A percentile compares a stretch with the other conserved stretches of the same genome.
Evolutionary conservation across 1,284 basidiomycete genomes (phyloP).

Genomic region (Microbotryomycetes sp.): DNA sequence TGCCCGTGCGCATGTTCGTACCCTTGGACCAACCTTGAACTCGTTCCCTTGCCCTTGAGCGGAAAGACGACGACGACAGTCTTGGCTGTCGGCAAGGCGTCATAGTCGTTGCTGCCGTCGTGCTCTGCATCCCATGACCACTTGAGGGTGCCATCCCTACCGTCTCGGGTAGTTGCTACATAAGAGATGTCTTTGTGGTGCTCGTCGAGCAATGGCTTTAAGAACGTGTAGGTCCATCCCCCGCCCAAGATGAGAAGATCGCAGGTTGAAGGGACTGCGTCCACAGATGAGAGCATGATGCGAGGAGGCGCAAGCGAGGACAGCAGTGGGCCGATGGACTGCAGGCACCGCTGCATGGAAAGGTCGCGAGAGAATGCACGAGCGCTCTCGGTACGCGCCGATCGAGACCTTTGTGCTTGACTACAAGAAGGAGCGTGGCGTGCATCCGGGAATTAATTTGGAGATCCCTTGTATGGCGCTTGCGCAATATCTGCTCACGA

Average conservation of each 20-base stretch:
- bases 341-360: not conserved
- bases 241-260: constrained; percentile 58
- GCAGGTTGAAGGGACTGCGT: constrained; percentile 41
- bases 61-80: constrained; percentile 60
- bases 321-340: not conserved
- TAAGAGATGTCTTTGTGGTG: constrained; percentile 43
- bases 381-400: no score
- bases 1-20: constrained; percentile 36
- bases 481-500: no score
- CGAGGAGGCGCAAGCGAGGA: not conserved
- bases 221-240: constrained; percentile 56
- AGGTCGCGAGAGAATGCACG: no score
- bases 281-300: not conserved
- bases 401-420: no score
- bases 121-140: constrained; percentile 38
- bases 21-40: constrained; percentile 40
- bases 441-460: no score
- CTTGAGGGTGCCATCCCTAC: constrained; percentile 37
- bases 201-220: constrained; percentile 50
- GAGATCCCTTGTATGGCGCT: no score
- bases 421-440: no score
- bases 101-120: constrained; percentile 46
- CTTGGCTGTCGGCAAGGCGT: constrained; percentile 49
- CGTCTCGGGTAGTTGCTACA: constrained; percentile 54
- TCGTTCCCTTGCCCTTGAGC: constrained; percentile 48